These are phyloP conservation scores for Komagataella ulmi DNA, from an alignment of 805 yeast species.

Conservation along the genomic window DNA sequence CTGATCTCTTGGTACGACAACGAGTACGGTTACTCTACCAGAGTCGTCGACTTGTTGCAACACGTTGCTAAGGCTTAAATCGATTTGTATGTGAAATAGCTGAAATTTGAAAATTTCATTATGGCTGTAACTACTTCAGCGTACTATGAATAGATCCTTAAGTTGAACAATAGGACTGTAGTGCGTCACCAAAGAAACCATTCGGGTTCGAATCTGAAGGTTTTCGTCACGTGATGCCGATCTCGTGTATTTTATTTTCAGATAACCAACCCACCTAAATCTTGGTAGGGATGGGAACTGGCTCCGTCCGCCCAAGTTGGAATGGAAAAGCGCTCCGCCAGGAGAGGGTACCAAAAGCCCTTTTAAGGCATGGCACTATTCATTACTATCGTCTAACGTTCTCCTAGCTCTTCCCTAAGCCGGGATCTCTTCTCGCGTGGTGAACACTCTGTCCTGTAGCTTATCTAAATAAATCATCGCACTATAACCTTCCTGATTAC, in stretches of 20 bases:
- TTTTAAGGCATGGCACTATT: no score
- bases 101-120: background rate
- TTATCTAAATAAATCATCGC: background rate
- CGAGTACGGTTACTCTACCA: constrained; percentile 92
- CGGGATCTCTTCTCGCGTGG: background rate
- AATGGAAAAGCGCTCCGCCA: no score
- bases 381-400: no score
- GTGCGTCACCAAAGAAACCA: no score
- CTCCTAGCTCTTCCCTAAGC: background rate
- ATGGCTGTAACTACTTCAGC: background rate
- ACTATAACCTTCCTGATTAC: background rate
- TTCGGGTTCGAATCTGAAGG: no score
- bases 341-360: no score
- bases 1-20: constrained; percentile 92
- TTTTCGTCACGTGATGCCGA: no score
- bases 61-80: constrained; percentile 50
- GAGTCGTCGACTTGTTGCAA: constrained; percentile 84
- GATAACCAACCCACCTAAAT: no score
- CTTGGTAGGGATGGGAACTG: no score
- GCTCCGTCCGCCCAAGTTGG: no score
- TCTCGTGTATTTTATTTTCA: no score
- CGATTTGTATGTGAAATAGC: background rate
- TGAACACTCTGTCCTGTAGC: background rate
- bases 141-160: background rate
- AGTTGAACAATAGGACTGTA: no score